phyloP scores from a whole-genome alignment of 768 basidiomycete species.

The Termitomyces heimii region DNA sequence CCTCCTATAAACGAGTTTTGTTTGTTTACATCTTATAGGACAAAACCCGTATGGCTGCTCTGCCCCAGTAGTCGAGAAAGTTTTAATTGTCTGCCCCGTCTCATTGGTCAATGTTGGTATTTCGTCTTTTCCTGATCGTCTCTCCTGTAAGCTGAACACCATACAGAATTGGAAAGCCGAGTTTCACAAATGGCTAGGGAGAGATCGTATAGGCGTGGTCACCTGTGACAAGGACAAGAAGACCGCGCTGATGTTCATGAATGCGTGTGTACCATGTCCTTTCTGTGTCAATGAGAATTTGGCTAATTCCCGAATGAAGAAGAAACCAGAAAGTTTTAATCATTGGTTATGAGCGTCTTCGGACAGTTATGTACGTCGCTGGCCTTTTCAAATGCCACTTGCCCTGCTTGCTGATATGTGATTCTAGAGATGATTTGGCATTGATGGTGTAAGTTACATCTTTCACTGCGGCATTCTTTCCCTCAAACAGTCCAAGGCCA shows the following conservation, averaged over 20 bases:
- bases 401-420: not conserved
- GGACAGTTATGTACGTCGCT: conserved; percentile 62
- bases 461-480: not conserved
- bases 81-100: conserved; percentile 91
- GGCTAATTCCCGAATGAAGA: conserved; percentile 27
- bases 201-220: conserved; percentile 41
- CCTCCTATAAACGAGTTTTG: not conserved
- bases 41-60: conserved; percentile 74
- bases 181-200: conserved; percentile 86
- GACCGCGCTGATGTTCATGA: conserved; percentile 62
- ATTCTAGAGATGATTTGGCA: conserved; percentile 36
- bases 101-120: conserved; percentile 69
- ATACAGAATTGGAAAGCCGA: conserved; percentile 90
- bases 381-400: not conserved
- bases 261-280: conserved; percentile 44
- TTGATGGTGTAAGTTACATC: conserved; percentile 52
- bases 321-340: conserved; percentile 81
- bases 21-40: conserved; percentile 35
- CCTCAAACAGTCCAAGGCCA: conserved; percentile 43
- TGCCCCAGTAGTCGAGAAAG: conserved; percentile 64
- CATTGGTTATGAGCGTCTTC: conserved; percentile 90
- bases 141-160: not conserved
- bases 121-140: not conserved
- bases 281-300: not conserved
- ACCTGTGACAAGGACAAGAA: conserved; percentile 43